Conservation (phyloP, 148 eudicot species). For the Limonium bicolor region DNA sequence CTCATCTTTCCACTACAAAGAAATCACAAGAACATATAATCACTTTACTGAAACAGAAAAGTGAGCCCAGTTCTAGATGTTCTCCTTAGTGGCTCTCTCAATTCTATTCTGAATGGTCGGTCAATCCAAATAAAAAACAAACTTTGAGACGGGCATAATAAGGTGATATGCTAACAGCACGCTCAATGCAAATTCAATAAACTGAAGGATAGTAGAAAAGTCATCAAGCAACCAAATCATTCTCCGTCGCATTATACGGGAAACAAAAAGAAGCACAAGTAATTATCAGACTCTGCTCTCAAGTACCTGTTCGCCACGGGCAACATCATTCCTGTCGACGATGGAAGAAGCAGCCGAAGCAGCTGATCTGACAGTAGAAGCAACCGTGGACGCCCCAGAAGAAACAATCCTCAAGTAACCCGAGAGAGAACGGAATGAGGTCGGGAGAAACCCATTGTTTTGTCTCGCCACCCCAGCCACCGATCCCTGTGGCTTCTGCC, state of each 20-base stretch:
- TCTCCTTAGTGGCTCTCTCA: too few species aligned
- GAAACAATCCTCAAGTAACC: constrained; percentile 65
- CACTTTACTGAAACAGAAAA: too few species aligned
- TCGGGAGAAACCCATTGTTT: too few species aligned
- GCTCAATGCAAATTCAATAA: background rate
- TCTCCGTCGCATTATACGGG: background rate
- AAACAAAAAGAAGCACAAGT: background rate
- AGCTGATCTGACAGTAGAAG: constrained; percentile 57
- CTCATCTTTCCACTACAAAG: too few species aligned
- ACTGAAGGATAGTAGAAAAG: background rate
- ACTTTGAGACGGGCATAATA: too few species aligned
- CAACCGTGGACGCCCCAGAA: constrained; percentile 73
- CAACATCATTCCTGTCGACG: constrained; percentile 55
- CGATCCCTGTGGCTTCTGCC: constrained; percentile 29
- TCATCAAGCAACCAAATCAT: background rate
- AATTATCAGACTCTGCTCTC: too few species aligned
- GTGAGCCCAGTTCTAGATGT: too few species aligned
- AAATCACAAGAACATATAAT: too few species aligned
- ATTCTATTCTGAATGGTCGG: background rate
- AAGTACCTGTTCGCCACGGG: constrained; percentile 50
- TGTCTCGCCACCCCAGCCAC: constrained; percentile 16
- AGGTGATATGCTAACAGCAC: background rate
- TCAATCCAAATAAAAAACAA: background rate
- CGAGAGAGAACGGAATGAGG: constrained; percentile 48
- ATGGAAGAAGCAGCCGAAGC: constrained; percentile 59